A percentile compares a stretch with the other conserved stretches of the same genome.
Conservation (phyloP, 1,284 basidiomycete species). For the Apiotrichum siamense region DNA sequence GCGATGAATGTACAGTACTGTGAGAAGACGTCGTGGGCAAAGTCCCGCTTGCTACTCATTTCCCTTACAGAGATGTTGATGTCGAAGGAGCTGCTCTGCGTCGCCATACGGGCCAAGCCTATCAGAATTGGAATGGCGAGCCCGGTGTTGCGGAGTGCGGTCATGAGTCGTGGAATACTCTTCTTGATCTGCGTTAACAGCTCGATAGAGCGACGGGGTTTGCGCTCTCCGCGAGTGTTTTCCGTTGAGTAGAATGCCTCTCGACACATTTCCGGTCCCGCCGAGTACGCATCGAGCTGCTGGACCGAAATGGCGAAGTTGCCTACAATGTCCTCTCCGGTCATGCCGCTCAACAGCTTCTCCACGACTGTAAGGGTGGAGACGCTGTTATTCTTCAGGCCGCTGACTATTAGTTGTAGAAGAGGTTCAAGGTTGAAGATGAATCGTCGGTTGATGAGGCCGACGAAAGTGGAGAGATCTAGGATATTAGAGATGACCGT, state of each 20-base stretch:
- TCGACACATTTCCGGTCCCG: slow-evolving; percentile 76
- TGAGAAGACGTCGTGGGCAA: slow-evolving; percentile 54
- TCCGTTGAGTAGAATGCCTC: slow-evolving; percentile 58
- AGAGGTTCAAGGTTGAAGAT: slow-evolving; percentile 72
- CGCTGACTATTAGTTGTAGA: slow-evolving; percentile 85
- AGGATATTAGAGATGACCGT: not conserved
- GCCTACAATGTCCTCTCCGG: slow-evolving; percentile 83
- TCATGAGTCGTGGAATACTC: slow-evolving; percentile 57
- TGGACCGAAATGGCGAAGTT: slow-evolving; percentile 67
- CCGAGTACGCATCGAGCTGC: slow-evolving; percentile 82
- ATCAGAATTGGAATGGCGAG: slow-evolving; percentile 77
- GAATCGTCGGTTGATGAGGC: slow-evolving; percentile 84
- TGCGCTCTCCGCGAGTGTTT: slow-evolving; percentile 33
- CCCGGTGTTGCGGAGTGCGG: slow-evolving; percentile 61
- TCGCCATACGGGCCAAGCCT: slow-evolving; percentile 76
- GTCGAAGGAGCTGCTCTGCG: slow-evolving; percentile 30
- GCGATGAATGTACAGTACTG: slow-evolving; percentile 54
- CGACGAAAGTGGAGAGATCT: slow-evolving; percentile 88
- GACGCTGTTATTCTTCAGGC: slow-evolving; percentile 72
- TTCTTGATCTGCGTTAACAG: slow-evolving; percentile 30
- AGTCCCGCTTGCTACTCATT: slow-evolving; percentile 76
- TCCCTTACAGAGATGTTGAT: slow-evolving; percentile 28
- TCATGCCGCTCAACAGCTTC: slow-evolving; percentile 92
- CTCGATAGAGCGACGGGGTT: slow-evolving; percentile 4
- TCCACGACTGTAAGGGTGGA: slow-evolving; percentile 86